Evolutionary conservation across 306 rosid species (phyloP).

Genomic region (Vachellia collinsii): DNA sequence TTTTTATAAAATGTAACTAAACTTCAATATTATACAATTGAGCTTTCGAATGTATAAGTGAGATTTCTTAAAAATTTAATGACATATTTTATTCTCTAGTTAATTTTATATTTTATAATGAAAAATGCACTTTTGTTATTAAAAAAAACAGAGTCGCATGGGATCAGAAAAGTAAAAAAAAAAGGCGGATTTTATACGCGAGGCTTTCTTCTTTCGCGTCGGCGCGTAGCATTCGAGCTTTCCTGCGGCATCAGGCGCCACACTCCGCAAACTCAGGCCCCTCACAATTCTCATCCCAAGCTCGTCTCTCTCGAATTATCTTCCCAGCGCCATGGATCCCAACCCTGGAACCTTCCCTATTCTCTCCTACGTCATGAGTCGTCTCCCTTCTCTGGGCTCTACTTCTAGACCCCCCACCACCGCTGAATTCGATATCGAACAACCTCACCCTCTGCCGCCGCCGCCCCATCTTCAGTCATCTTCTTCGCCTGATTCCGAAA

Average conservation of each 20-base stretch:
- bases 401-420: constrained; percentile 3
- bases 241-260: background rate
- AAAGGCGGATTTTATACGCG: background rate
- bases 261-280: background rate
- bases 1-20: too few relatives aligned
- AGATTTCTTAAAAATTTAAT: too few relatives aligned
- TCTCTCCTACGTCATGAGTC: constrained; percentile 85
- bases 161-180: too few relatives aligned
- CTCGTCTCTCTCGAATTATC: background rate
- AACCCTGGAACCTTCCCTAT: constrained; percentile 73
- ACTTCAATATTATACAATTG: too few relatives aligned
- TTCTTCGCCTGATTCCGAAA: constrained; percentile 18
- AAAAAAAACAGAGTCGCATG: too few relatives aligned
- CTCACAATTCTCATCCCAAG: background rate
- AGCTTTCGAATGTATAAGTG: too few relatives aligned
- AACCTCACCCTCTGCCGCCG: constrained; percentile 29
- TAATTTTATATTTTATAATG: too few relatives aligned
- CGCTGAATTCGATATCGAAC: constrained; percentile 53
- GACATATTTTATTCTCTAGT: too few relatives aligned
- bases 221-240: background rate
- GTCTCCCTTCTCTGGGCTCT: constrained; percentile 55
- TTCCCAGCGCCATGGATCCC: constrained; percentile 66
- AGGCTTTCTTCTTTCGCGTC: background rate
- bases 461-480: constrained; percentile 35
- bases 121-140: too few relatives aligned